Base-by-base conservation (phyloP, 148 eudicot species). In the Gaultheria prostrata region DNA sequence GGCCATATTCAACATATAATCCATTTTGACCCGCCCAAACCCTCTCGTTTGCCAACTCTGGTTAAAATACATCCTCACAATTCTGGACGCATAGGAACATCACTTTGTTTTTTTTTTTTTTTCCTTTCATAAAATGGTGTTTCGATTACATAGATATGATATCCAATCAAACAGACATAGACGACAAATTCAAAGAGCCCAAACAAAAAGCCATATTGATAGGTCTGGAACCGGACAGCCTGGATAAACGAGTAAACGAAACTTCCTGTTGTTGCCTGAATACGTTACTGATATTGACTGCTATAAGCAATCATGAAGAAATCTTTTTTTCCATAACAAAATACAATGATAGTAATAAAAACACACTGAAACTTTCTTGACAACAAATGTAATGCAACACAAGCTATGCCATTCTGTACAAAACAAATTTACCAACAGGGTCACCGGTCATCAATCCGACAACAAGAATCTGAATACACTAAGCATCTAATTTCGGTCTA, bases 401-500 rank as follows among this genome's bases (percentile, higher is more conserved):
- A 45, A 57, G 53, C 73, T 76, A 18, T 26, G 26, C 46, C 35
- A 51, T 75, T 81, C 84, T 75, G 43, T 65, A 56, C 13, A 51
- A 71, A 82, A 49, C 49, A 43, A 67, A 85, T 80, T 20, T 14
- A 18, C 35, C 26, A 80, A 6, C 79, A 80, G 8, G 46, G 53
- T 80, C 75, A 85, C 51, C 69, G 46, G 53, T 80, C 75, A 85
- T 63, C 69, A 6, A 59, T 74, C 75, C 18, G 80, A 80, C 63
- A 76, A 85, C 80, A 32, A 21, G 54, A 24, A 15, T 45, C 49
- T 48, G 82, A 80, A 59, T 6, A 33, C 0, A 61, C 76, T 56
- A 85, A 75, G 1, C 17, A 43, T 20, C 75, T 12, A 61, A 11
- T 33, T 85, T 83, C 50, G 89, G 89, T 59, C 85, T 72, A 63